phyloP scores from a whole-genome alignment of 192 early-diverging fungal genomes.

The Gigaspora rosea region DNA sequence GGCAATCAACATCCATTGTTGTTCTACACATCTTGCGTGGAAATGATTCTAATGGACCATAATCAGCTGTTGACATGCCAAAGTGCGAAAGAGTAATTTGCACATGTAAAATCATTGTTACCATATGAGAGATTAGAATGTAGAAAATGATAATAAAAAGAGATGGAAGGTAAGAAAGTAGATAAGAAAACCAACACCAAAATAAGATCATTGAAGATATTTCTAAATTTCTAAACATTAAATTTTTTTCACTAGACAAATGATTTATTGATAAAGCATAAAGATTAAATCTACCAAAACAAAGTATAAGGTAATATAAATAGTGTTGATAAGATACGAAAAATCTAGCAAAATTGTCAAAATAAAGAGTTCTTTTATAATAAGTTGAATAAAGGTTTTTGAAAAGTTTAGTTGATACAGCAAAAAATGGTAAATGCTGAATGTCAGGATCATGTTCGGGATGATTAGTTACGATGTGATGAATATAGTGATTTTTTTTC shows the following conservation, averaged over 20 bases:
- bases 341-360: conserved; percentile 74
- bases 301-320: conserved; percentile 82
- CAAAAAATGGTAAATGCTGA: conserved; percentile 96
- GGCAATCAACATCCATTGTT: conserved; percentile 96
- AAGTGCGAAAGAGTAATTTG: conserved; percentile 98
- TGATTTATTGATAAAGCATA: conserved; percentile 75
- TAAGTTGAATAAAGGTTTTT: conserved; percentile 86
- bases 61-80: conserved; percentile 85
- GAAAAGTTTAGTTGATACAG: conserved; percentile 79
- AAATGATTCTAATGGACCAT: conserved; percentile 76
- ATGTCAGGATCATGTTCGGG: conserved; percentile 96
- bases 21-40: conserved; percentile 86
- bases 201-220: conserved; percentile 72
- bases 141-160: conserved; percentile 65
- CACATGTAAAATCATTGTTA: conserved; percentile 86
- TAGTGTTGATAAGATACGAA: conserved; percentile 85
- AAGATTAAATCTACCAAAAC: conserved; percentile 93
- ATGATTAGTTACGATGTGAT: conserved; percentile 96
- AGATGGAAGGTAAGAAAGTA: conserved; percentile 72
- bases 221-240: conserved; percentile 78
- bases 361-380: conserved; percentile 78
- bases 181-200: conserved; percentile 75
- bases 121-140: conserved; percentile 75
- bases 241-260: conserved; percentile 62
- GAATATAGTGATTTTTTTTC: conserved; percentile 96